A percentile compares a stretch with the other conserved stretches of the same genome.
phyloP scores from a whole-genome alignment of 768 basidiomycete genomes.

The Strobilomyces dryophilus region DNA sequence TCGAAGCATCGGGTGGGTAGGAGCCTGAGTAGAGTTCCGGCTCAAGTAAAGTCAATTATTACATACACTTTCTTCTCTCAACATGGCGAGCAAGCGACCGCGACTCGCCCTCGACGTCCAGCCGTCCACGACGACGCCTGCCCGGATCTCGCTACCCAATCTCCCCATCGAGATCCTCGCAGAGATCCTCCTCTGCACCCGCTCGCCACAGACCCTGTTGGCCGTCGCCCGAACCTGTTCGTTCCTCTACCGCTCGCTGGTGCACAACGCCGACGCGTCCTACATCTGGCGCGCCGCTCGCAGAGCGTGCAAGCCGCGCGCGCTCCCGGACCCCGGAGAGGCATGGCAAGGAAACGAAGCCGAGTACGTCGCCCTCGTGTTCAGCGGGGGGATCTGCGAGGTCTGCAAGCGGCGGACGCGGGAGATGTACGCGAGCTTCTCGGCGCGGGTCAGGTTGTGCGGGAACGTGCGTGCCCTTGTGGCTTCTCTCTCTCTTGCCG shows the following conservation, averaged over 20 bases:
- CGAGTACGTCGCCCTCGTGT: conserved; percentile 61
- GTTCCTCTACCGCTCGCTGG: conserved; percentile 46
- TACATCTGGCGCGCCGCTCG: conserved; percentile 63
- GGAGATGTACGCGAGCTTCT: conserved; percentile 44
- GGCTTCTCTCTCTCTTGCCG: too few species aligned
- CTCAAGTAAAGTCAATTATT: not conserved
- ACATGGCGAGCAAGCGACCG: conserved; percentile 3
- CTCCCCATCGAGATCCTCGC: conserved; percentile 64
- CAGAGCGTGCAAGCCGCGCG: conserved; percentile 26
- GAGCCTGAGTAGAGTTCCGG: too few species aligned
- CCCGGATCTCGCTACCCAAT: conserved; percentile 8
- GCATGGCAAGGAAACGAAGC: conserved; percentile 44
- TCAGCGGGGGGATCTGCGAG: conserved; percentile 53
- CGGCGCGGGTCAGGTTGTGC: conserved; percentile 46
- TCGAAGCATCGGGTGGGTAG: too few species aligned
- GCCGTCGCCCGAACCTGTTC: conserved; percentile 57
- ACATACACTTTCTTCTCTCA: not conserved
- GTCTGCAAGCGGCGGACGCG: conserved; percentile 43
- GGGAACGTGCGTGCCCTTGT: conserved; percentile 24
- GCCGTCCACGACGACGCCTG: not conserved
- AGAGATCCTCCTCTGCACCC: conserved; percentile 52
- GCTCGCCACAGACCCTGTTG: conserved; percentile 54
- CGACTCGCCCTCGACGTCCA: not conserved
- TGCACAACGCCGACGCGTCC: conserved; percentile 37
- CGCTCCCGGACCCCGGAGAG: conserved; percentile 41